Percentiles rank a stretch among this genome's conserved stretches.
Evolutionary conservation across 768 basidiomycete species (phyloP).

Genomic region (Rickenella mellea): DNA sequence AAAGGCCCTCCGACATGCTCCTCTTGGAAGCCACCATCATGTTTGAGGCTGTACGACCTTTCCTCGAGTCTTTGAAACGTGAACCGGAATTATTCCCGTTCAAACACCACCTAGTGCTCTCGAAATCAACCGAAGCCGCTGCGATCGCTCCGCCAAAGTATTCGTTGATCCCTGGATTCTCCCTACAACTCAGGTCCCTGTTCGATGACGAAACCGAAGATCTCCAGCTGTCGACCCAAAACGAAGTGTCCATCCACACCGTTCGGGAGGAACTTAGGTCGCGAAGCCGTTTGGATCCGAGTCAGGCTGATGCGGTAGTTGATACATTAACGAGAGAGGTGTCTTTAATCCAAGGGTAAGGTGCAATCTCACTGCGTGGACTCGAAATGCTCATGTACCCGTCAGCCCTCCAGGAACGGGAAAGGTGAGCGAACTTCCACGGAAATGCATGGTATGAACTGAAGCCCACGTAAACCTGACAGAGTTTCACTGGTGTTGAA

Average conservation of each 20-base stretch:
- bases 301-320: slow-evolving; percentile 63
- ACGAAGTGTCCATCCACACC: slow-evolving; percentile 32
- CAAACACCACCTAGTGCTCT: slow-evolving; percentile 34
- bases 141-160: slow-evolving; percentile 45
- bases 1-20: slow-evolving; percentile 13
- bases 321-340: slow-evolving; percentile 51
- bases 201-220: slow-evolving; percentile 33
- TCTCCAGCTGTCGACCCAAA: slow-evolving; percentile 30
- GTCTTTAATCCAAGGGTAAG: slow-evolving; percentile 63
- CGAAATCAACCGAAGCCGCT: slow-evolving; percentile 21
- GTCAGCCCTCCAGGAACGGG: slow-evolving; percentile 70
- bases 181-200: slow-evolving; percentile 45
- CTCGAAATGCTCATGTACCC: neutral
- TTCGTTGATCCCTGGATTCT: slow-evolving; percentile 43
- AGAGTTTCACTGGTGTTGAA: slow-evolving; percentile 65
- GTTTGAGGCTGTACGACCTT: slow-evolving; percentile 61
- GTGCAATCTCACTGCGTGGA: neutral
- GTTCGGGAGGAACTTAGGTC: slow-evolving; percentile 36
- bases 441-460: neutral
- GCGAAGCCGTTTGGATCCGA: slow-evolving; percentile 52
- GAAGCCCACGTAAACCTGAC: slow-evolving; percentile 1
- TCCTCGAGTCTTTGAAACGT: slow-evolving; percentile 46
- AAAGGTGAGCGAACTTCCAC: slow-evolving; percentile 35
- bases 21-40: slow-evolving; percentile 57
- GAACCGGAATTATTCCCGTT: slow-evolving; percentile 55